Conservation (phyloP, 176 grass and related monocot species). For the Rhynchospora tenuis region DNA sequence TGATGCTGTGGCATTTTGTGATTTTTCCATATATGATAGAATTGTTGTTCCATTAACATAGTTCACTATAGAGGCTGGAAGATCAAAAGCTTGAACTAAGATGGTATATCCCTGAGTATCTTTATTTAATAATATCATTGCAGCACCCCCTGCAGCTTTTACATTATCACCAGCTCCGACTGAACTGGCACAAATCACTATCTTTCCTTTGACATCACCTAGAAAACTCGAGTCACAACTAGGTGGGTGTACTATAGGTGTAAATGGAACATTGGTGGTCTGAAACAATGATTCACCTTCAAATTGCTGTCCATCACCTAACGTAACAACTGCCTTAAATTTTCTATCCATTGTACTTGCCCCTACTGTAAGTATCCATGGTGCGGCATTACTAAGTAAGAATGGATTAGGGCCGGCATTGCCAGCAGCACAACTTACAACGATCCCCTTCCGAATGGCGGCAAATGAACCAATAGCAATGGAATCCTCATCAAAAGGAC, state of each 20-base stretch:
- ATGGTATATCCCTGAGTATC: constrained; percentile 49
- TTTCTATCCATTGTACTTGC: constrained; percentile 54
- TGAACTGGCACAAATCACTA: constrained; percentile 50
- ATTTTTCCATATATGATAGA: constrained; percentile 33
- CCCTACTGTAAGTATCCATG: constrained; percentile 58
- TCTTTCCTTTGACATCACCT: constrained; percentile 43
- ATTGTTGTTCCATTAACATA: constrained; percentile 35
- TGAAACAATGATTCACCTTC: constrained; percentile 66
- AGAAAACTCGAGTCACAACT: constrained; percentile 34
- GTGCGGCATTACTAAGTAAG: constrained; percentile 44
- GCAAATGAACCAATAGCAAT: constrained; percentile 15
- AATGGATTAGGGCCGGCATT: constrained; percentile 27
- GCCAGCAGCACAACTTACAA: constrained; percentile 56
- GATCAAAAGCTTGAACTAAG: constrained; percentile 41
- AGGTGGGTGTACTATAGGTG: constrained; percentile 21
- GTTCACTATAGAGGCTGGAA: constrained; percentile 50
- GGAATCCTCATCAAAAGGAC: neutral
- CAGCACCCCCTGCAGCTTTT: constrained; percentile 36
- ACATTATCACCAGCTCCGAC: constrained; percentile 36
- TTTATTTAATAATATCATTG: constrained; percentile 60
- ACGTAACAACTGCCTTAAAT: constrained; percentile 39
- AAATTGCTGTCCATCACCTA: constrained; percentile 45
- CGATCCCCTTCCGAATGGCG: constrained; percentile 30
- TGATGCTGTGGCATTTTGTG: constrained; percentile 36
- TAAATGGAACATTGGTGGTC: constrained; percentile 41